Conservation (phyloP, 305 asterid genomes). For the Solanum hybrid region DNA sequence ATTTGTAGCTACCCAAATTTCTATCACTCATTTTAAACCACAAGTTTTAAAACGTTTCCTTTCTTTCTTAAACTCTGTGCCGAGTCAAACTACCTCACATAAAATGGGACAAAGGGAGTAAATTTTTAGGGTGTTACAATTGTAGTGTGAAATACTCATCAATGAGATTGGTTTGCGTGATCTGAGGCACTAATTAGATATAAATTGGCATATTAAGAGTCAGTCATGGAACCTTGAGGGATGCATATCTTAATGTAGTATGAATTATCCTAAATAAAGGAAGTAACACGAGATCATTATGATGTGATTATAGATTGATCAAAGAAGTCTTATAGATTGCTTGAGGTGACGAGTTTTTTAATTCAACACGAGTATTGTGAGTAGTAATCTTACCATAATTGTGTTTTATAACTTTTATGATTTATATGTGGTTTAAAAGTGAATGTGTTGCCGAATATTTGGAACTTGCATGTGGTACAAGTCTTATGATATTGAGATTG, state of each 20-base stretch:
- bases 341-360: neutral
- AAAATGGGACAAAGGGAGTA: neutral
- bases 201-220: neutral
- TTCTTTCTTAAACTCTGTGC: neutral
- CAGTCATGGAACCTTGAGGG: neutral
- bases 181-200: neutral
- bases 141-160: neutral
- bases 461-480: neutral
- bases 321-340: neutral
- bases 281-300: neutral
- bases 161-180: neutral
- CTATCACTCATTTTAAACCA: neutral
- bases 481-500: neutral
- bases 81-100: neutral
- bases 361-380: neutral
- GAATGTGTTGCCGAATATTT: neutral
- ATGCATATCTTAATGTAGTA: neutral
- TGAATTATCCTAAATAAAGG: neutral
- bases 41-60: neutral
- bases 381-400: neutral
- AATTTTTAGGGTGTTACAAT: neutral
- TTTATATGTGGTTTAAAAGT: neutral
- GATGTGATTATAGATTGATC: neutral
- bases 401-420: neutral
- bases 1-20: neutral